phyloP scores from a whole-genome alignment of 768 basidiomycete genomes.

The Psilocybe sp. region DNA sequence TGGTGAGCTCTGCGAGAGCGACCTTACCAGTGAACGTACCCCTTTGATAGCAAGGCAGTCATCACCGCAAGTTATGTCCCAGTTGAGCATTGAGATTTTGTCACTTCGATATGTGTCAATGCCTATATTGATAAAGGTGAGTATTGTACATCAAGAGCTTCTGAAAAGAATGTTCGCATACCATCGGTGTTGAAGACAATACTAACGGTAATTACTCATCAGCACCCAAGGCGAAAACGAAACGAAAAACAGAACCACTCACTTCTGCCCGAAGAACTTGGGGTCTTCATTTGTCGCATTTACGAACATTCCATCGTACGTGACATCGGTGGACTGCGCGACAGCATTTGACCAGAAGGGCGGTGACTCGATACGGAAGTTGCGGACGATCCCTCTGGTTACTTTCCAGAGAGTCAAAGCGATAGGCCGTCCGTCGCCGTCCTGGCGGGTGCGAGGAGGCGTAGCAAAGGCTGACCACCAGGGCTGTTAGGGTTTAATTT shows the following conservation, averaged over 20 bases:
- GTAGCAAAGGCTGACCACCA: slow-evolving; percentile 59
- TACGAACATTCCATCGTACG: slow-evolving; percentile 56
- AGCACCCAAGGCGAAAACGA: background rate
- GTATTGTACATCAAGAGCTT: too few relatives aligned
- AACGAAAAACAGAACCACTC: slow-evolving; percentile 7
- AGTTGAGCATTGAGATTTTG: slow-evolving; percentile 45
- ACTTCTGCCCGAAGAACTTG: slow-evolving; percentile 49
- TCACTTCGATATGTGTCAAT: slow-evolving; percentile 54
- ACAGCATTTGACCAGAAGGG: slow-evolving; percentile 64
- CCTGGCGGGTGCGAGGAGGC: slow-evolving; percentile 30
- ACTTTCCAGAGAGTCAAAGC: slow-evolving; percentile 48
- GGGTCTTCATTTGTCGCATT: slow-evolving; percentile 58
- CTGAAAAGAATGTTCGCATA: slow-evolving; percentile 7
- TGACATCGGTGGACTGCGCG: slow-evolving; percentile 44
- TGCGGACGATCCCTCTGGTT: slow-evolving; percentile 36
- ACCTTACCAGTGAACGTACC: slow-evolving; percentile 28
- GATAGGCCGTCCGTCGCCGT: slow-evolving; percentile 60
- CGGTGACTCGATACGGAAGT: slow-evolving; percentile 51
- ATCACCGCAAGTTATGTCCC: slow-evolving; percentile 61
- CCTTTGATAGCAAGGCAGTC: slow-evolving; percentile 67
- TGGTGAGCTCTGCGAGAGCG: background rate
- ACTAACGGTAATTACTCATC: background rate
- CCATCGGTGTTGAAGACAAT: slow-evolving; percentile 60
- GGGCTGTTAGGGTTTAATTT: slow-evolving; percentile 22
- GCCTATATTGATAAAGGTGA: too few relatives aligned